Base-by-base conservation (phyloP, 2,329 filamentous ascomycete genomes). In the Penicillium freii region DNA sequence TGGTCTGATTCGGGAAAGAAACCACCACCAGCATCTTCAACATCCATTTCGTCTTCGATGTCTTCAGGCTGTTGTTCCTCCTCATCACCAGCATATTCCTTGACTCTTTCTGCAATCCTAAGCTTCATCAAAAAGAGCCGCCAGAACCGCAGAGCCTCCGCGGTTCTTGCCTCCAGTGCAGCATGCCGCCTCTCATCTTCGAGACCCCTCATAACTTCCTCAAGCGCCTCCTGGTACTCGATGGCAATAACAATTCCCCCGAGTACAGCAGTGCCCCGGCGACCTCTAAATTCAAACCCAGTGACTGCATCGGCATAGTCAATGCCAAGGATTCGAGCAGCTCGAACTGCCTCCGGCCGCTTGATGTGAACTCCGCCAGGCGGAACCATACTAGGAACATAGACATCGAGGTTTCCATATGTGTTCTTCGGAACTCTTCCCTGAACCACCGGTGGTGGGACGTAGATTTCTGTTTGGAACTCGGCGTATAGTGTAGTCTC, bases 241-340 rank as follows among this genome's bases (percentile, higher is more conserved):
- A 75, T 71, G 0, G 92, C 88, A 1, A 96, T 85, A 0, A 99
- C 86, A 1, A 88, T 83, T 2, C 94, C 94, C 38, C 85, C 83
- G 2, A 94, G 76, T 3, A 97, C 82, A 1, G 94, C 92, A 2
- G 91, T 97, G 17, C 93, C 93, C 55, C 91, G 87, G 3, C 91
- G 85, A 0, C 92, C 92, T 69, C 86, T 87, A 76, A 97, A 99
- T 38, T 88, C 82, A 68, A 97, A 99, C 0, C 93, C 93, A 0
- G 88, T 94, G 5, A 99, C 85, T 0, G 94, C 94, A 33, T 93
- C 91, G 2, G 91, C 91, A 71, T 89, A 96, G 74, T 97, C 92
- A 19, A 97, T 82, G 0, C 87, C 87, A 1, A 97, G 74, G 1
- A 92, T 76, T 56, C 83, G 85, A 0, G 92, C 91, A 1, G 93